phyloP scores from a whole-genome alignment of 768 basidiomycete species.

The Suillus cothurnatus region DNA sequence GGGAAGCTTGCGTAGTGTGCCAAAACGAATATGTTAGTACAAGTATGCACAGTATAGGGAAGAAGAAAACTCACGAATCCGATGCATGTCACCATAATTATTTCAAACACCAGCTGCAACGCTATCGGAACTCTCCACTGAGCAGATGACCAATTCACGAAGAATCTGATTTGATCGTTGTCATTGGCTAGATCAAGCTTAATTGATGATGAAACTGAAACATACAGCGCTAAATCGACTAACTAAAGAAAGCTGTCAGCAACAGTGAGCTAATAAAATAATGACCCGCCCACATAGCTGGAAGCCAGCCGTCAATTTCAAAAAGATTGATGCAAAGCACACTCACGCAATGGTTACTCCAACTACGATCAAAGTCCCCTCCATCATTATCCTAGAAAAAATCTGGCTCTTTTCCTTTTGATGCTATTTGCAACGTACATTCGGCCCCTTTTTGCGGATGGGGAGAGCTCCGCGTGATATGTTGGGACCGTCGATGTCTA shows the following conservation, averaged over 20 bases:
- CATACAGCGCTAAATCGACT: constrained; percentile 44
- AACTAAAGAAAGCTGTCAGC: constrained; percentile 21
- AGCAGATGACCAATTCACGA: constrained; percentile 34
- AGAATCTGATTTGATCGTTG: constrained; percentile 28
- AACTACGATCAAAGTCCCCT: constrained; percentile 14
- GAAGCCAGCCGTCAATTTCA: not conserved
- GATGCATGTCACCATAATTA: constrained; percentile 40
- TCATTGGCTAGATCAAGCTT: not conserved
- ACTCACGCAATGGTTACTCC: constrained; percentile 45
- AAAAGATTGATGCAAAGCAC: too few species aligned
- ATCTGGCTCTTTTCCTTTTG: not conserved
- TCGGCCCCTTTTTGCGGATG: constrained; percentile 43
- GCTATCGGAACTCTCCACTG: constrained; percentile 47
- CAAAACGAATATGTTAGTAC: not conserved
- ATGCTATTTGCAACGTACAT: constrained; percentile 15
- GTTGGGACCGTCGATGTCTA: constrained; percentile 47
- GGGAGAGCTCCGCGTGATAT: constrained; percentile 48
- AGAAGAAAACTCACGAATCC: constrained; percentile 27
- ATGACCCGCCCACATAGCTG: not conserved
- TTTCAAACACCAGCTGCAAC: constrained; percentile 41
- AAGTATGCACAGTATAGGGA: not conserved
- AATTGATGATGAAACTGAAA: not conserved
- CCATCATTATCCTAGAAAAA: constrained; percentile 12
- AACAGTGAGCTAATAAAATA: constrained; percentile 2
- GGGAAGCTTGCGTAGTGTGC: constrained; percentile 27